Evolutionary conservation across 2,329 filamentous ascomycete genomes (phyloP), one percentile per base, ranked within the genome.

Genomic region (Penicillium sclerotigenum): DNA sequence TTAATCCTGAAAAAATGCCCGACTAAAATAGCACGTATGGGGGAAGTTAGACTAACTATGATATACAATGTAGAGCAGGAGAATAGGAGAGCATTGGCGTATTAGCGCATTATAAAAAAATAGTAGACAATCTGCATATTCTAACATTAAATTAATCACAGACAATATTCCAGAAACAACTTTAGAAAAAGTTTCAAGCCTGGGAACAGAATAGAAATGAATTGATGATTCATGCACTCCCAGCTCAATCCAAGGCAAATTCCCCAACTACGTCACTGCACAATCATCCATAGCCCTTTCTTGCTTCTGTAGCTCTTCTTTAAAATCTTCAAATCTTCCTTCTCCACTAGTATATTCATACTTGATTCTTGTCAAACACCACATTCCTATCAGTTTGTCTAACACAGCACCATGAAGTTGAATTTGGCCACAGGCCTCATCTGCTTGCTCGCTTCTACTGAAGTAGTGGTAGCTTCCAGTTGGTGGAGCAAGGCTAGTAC

Each of bases 401-500:
- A 31, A 43, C 26, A 42, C 11, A 4, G 22, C 20, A 85, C 60
- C 60, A 96, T 97, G 92, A 94, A 85, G 81, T 83, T 94, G 76
- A 77, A 81, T 61, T 76, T 90, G 70, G 80, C 83, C 59, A 83
- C 86, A 71, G 73, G 90, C 76, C 77, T 93, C 64, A 80, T 90
- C 68, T 80, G 90, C 70, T 84, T 85, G 68, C 79, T 96, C 56
- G 87, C 89, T 71, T 83, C 87, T 38, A 71, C 72, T 38, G 84
- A 90, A 70, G 82, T 81, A 60, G 86, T 84, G 46, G 77, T 85
- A 61, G 90, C 87, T 62, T 91, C 87, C 78, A 88, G 78, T 75
- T 97, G 91, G 91, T 91, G 96, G 85, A 73, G 83, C 71, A 94
- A 91, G 76, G 81, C 90, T 70, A 88, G 92, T 96, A 82, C 68